phyloP scores from a whole-genome alignment of 768 basidiomycete species.

The Pulveroboletus sp. region DNA sequence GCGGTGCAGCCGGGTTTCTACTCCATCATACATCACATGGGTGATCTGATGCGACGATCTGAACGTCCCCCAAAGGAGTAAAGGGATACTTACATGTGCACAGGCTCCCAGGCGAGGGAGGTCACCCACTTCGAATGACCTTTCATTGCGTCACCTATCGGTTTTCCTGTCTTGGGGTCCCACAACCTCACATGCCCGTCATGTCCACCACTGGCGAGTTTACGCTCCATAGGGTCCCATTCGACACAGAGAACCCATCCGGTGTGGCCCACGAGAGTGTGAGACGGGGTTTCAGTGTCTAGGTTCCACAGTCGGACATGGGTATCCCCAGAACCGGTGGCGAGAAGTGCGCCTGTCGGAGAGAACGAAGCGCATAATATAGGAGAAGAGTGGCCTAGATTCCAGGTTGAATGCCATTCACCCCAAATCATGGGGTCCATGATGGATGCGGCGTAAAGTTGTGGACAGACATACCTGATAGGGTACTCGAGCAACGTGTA shows the following conservation, averaged over 20 bases:
- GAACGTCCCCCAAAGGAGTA: background rate
- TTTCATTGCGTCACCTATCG: slow-evolving; percentile 82
- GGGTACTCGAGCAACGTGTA: slow-evolving; percentile 88
- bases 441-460: slow-evolving; percentile 5
- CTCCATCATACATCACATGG: slow-evolving; percentile 1
- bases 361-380: slow-evolving; percentile 96
- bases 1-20: slow-evolving; percentile 75
- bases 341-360: slow-evolving; percentile 85
- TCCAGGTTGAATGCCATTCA: slow-evolving; percentile 3
- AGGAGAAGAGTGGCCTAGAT: slow-evolving; percentile 80
- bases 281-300: slow-evolving; percentile 86
- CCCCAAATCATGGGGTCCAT: slow-evolving; percentile 1
- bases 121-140: slow-evolving; percentile 98
- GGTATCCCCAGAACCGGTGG: slow-evolving; percentile 94
- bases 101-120: slow-evolving; percentile 92
- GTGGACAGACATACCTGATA: slow-evolving; percentile 56
- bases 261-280: slow-evolving; percentile 81
- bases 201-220: slow-evolving; percentile 89
- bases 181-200: slow-evolving; percentile 91
- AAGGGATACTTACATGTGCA: slow-evolving; percentile 66
- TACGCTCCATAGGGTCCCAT: slow-evolving; percentile 92
- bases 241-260: slow-evolving; percentile 98
- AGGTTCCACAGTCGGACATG: slow-evolving; percentile 93
- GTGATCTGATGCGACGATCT: slow-evolving; percentile 2
- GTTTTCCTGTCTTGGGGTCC: slow-evolving; percentile 90